These are phyloP conservation scores for Globisporangium megalacanthum DNA, from an alignment of 352 stramenopile genomes.

Conservation along the genomic window DNA sequence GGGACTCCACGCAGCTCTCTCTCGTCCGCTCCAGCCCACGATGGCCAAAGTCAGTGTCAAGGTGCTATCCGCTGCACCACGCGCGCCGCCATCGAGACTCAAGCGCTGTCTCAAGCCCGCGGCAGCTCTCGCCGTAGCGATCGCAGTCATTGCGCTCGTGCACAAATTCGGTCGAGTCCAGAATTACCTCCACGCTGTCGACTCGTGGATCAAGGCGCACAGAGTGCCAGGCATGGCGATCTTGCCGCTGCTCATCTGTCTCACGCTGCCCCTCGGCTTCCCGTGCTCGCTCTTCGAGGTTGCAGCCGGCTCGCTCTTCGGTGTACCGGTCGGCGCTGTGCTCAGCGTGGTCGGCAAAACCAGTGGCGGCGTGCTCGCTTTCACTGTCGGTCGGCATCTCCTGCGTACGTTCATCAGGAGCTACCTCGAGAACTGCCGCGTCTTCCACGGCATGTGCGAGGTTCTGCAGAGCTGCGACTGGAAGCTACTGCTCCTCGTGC, in stretches of 20 bases:
- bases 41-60: too few relatives aligned
- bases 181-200: conserved; percentile 4
- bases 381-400: conserved; percentile 12
- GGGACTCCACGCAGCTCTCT: too few relatives aligned
- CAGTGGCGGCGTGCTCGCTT: conserved; percentile 7
- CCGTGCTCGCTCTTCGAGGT: conserved; percentile 16
- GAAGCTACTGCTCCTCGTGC: conserved; percentile 15
- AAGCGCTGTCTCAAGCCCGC: too few relatives aligned
- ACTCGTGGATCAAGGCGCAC: conserved; percentile 7
- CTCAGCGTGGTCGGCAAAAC: conserved; percentile 14
- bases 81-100: too few relatives aligned
- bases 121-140: not conserved
- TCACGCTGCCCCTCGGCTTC: conserved; percentile 12
- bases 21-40: too few relatives aligned
- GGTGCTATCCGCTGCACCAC: too few relatives aligned
- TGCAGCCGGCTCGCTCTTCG: conserved; percentile 14
- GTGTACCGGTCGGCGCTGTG: conserved; percentile 5
- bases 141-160: conserved; percentile 1
- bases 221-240: conserved; percentile 1
- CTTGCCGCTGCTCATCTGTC: conserved; percentile 7
- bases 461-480: conserved; percentile 13
- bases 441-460: conserved; percentile 10
- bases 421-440: conserved; percentile 8
- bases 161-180: conserved; percentile 5
- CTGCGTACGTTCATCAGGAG: conserved; percentile 5